Conservation (phyloP, 768 basidiomycete genomes). For the Peribolospora baueri region DNA sequence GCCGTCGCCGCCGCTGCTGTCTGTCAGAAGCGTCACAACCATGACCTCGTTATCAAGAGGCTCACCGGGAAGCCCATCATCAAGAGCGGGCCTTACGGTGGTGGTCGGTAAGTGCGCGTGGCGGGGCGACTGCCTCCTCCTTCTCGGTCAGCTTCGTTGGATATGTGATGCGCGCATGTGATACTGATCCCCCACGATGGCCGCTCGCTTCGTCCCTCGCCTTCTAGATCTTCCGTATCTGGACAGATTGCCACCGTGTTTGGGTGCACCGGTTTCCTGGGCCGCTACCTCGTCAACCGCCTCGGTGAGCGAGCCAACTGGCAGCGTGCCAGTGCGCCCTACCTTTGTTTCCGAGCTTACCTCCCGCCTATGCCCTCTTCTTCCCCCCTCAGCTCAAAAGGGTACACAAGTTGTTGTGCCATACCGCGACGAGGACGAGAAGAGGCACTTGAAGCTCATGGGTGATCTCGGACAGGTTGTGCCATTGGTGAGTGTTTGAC, state of each 20-base stretch:
- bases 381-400: constrained; percentile 36
- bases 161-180: too few species aligned
- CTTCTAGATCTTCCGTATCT: constrained; percentile 55
- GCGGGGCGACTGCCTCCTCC: too few species aligned
- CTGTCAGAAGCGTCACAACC: too few species aligned
- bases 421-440: constrained; percentile 84
- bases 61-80: too few species aligned
- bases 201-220: constrained; percentile 46
- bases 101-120: too few species aligned
- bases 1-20: too few species aligned
- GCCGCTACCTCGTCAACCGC: constrained; percentile 79
- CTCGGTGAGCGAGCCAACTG: constrained; percentile 34
- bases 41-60: too few species aligned
- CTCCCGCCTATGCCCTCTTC: neutral
- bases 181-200: constrained; percentile 18
- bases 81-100: too few species aligned
- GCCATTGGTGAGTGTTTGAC: constrained; percentile 40
- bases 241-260: constrained; percentile 92
- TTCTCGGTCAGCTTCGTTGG: too few species aligned
- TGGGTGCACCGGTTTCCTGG: constrained; percentile 85
- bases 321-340: too few species aligned
- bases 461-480: constrained; percentile 94
- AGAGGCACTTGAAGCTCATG: constrained; percentile 67
- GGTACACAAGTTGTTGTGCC: constrained; percentile 87
- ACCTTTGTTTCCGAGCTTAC: neutral